Conservation (phyloP, 2,329 filamentous ascomycete genomes). For the Emergomyces orientalis region DNA sequence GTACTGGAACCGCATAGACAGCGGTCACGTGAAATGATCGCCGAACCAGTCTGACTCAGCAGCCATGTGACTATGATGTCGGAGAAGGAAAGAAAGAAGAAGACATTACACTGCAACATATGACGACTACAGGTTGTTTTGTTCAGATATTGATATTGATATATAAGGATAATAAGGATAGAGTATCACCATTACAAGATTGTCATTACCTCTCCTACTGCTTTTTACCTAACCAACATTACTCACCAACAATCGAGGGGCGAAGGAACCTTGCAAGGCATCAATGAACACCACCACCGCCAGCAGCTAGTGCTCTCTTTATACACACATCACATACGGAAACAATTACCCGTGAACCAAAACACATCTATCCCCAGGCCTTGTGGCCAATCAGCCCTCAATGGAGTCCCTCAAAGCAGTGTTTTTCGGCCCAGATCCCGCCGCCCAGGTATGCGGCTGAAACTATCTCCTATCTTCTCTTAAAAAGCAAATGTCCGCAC, state of each 20-base stretch:
- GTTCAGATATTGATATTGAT: neutral
- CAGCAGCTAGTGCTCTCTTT: neutral
- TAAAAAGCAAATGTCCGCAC: neutral
- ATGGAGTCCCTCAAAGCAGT: slow-evolving; percentile 86
- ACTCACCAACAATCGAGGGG: neutral
- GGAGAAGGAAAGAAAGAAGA: neutral
- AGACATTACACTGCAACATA: neutral
- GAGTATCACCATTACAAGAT: neutral
- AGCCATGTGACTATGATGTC: neutral
- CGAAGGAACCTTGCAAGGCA: neutral
- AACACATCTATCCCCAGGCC: neutral
- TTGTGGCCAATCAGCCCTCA: slow-evolving; percentile 16
- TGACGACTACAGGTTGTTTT: neutral
- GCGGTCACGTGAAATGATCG: slow-evolving; percentile 5
- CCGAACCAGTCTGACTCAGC: neutral
- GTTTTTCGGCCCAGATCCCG: slow-evolving; percentile 86
- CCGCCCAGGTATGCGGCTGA: slow-evolving; percentile 62
- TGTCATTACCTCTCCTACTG: neutral
- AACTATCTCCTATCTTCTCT: neutral
- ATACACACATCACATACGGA: neutral
- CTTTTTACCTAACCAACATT: neutral
- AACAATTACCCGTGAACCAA: neutral
- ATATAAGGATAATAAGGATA: neutral
- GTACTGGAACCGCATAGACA: slow-evolving; percentile 29
- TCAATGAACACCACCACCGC: neutral